Percentiles rank a stretch among this genome's conserved stretches.
phyloP scores from a whole-genome alignment of 2,329 filamentous ascomycete species.

The Calonectria leucothoes region DNA sequence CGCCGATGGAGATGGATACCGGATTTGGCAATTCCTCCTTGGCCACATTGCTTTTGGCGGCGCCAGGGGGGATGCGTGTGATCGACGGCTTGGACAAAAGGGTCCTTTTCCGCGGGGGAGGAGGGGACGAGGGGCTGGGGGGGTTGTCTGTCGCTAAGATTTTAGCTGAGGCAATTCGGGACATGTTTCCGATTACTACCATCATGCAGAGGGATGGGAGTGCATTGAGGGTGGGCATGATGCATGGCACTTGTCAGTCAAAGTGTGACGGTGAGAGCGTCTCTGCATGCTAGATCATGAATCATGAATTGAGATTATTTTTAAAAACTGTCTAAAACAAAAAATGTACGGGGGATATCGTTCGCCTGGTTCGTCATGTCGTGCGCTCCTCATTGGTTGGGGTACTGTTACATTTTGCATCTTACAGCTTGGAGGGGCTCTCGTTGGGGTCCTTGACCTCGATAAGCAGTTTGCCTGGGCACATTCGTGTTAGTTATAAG shows the following conservation, averaged over 20 bases:
- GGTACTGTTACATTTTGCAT: not conserved
- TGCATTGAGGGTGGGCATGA: not conserved
- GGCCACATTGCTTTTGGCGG: not conserved
- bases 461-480: conserved; percentile 57
- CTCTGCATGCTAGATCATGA: not conserved
- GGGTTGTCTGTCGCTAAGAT: not conserved
- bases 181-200: not conserved
- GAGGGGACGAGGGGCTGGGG: not conserved
- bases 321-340: not conserved
- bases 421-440: conserved; percentile 45
- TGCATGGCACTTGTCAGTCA: not conserved
- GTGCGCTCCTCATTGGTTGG: not conserved
- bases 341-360: not conserved
- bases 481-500: not conserved
- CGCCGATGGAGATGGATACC: not conserved
- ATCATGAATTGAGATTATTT: not conserved
- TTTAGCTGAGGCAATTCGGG: not conserved
- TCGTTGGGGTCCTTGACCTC: conserved; percentile 46
- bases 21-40: not conserved
- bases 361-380: not conserved
- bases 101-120: not conserved
- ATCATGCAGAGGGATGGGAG: no score
- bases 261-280: not conserved
- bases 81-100: not conserved
- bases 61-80: not conserved